These are phyloP conservation scores for Solanum chacoense DNA, from an alignment of 305 asterid species.

Conservation along the genomic window DNA sequence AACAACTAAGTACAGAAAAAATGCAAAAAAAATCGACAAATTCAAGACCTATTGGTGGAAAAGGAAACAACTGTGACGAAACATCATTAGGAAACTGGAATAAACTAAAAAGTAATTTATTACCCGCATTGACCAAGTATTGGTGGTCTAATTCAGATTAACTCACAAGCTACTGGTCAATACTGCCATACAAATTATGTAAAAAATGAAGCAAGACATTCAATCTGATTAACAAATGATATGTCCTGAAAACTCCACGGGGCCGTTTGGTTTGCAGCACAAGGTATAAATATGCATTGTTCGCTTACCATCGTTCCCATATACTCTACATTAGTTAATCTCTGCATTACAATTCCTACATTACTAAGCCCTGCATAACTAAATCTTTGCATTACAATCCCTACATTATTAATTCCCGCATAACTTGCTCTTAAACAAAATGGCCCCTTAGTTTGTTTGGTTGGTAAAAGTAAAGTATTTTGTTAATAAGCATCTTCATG, in stretches of 20 bases:
- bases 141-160: background rate
- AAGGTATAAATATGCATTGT: background rate
- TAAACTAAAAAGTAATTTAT: background rate
- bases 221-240: background rate
- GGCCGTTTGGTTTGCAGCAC: background rate
- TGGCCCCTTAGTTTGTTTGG: background rate
- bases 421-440: background rate
- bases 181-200: background rate
- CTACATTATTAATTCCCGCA: background rate
- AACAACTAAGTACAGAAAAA: background rate
- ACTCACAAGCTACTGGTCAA: background rate
- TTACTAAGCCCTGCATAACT: background rate
- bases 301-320: background rate
- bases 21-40: background rate
- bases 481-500: background rate
- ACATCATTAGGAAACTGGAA: background rate
- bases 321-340: background rate
- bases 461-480: background rate
- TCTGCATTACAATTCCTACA: background rate
- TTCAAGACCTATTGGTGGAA: background rate
- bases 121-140: background rate
- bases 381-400: background rate
- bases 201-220: background rate
- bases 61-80: background rate
- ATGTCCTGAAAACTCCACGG: background rate